These are phyloP conservation scores for Lactifluus subvellereus DNA, from an alignment of 768 basidiomycete species.

Conservation along the genomic window DNA sequence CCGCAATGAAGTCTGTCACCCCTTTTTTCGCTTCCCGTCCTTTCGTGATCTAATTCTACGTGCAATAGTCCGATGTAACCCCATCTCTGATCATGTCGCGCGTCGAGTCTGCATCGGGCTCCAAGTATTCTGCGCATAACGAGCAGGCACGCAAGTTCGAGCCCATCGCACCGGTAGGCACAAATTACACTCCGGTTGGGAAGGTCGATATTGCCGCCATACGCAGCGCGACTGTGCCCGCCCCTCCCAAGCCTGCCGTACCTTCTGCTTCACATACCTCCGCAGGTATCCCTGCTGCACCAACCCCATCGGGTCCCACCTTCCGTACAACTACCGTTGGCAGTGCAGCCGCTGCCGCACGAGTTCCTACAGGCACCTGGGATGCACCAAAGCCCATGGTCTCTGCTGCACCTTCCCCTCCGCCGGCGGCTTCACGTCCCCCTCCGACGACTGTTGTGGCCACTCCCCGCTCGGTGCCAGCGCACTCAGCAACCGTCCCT, in stretches of 20 bases:
- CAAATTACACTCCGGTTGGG: slow-evolving; percentile 70
- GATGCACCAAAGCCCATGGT: slow-evolving; percentile 40
- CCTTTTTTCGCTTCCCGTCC: background rate
- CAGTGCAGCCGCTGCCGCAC: slow-evolving; percentile 33
- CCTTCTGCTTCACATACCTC: slow-evolving; percentile 37
- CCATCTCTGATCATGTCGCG: slow-evolving; percentile 78
- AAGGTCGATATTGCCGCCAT: slow-evolving; percentile 62
- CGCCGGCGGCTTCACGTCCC: slow-evolving; percentile 35
- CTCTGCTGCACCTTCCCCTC: slow-evolving; percentile 31
- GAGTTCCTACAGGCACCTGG: slow-evolving; percentile 54
- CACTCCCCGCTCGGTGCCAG: slow-evolving; percentile 28
- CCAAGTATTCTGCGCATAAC: slow-evolving; percentile 81
- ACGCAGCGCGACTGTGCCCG: slow-evolving; percentile 29
- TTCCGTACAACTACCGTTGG: slow-evolving; percentile 25
- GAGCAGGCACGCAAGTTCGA: slow-evolving; percentile 68
- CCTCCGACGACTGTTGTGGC: slow-evolving; percentile 32
- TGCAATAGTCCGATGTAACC: slow-evolving; percentile 66
- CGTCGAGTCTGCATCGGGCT: slow-evolving; percentile 85
- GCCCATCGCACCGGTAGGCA: slow-evolving; percentile 78
- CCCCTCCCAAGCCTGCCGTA: slow-evolving; percentile 21
- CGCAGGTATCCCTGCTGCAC: slow-evolving; percentile 30
- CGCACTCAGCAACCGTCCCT: slow-evolving; percentile 35
- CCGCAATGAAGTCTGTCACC: slow-evolving; percentile 64
- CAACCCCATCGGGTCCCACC: slow-evolving; percentile 38
- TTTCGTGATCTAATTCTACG: background rate